phyloP scores from a whole-genome alignment of 2,329 filamentous ascomycete species.

The Cercospora janseana region DNA sequence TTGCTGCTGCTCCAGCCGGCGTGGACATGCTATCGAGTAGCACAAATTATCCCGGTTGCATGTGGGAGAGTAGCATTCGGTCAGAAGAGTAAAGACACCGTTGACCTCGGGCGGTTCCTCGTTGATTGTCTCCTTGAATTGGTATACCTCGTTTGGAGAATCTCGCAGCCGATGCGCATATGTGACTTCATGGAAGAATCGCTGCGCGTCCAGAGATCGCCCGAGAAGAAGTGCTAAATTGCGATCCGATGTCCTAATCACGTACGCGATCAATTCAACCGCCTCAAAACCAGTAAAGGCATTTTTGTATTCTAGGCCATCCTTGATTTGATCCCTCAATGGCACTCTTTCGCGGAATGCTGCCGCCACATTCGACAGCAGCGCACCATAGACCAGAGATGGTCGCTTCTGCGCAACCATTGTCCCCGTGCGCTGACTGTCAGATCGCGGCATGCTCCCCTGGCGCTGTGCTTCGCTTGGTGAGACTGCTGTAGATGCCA shows the following conservation, averaged over 20 bases:
- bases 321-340: slow-evolving; percentile 86
- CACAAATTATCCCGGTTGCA: slow-evolving; percentile 93
- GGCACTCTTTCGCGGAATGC: slow-evolving; percentile 88
- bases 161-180: slow-evolving; percentile 95
- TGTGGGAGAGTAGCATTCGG: slow-evolving; percentile 96
- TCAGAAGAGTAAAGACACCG: slow-evolving; percentile 92
- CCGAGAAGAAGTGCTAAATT: slow-evolving; percentile 90
- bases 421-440: slow-evolving; percentile 45
- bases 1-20: slow-evolving; percentile 90
- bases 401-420: slow-evolving; percentile 62
- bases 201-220: slow-evolving; percentile 90
- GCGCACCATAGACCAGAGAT: slow-evolving; percentile 87
- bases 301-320: slow-evolving; percentile 94
- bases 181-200: slow-evolving; percentile 98
- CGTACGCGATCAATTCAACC: slow-evolving; percentile 91
- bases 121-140: slow-evolving; percentile 89
- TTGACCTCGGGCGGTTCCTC: slow-evolving; percentile 85
- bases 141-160: slow-evolving; percentile 91
- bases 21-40: slow-evolving; percentile 95
- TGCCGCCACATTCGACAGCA: slow-evolving; percentile 89
- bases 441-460: slow-evolving; percentile 36
- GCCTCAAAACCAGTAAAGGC: slow-evolving; percentile 94
- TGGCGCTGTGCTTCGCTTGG: slow-evolving; percentile 32
- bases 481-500: slow-evolving; percentile 78
- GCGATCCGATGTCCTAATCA: slow-evolving; percentile 93